phyloP scores from a whole-genome alignment of 768 basidiomycete species.

The Nidularia sp. region DNA sequence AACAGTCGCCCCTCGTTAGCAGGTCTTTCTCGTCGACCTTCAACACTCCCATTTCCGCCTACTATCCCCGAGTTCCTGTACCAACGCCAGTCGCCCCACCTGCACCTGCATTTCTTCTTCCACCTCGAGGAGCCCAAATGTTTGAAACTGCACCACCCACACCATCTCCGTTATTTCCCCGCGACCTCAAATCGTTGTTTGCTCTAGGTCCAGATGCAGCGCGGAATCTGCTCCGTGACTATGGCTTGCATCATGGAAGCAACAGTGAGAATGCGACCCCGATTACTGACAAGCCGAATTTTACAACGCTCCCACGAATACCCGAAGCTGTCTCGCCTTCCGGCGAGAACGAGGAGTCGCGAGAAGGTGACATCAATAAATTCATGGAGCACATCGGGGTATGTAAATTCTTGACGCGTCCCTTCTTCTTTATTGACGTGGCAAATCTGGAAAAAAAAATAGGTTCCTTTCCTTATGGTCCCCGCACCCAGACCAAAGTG shows the following conservation, averaged over 20 bases:
- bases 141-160: too few species aligned
- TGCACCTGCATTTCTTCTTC: too few species aligned
- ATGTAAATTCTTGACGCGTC: constrained; percentile 12
- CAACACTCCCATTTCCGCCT: constrained; percentile 13
- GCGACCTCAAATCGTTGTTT: too few species aligned
- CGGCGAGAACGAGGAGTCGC: constrained; percentile 11
- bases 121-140: too few species aligned
- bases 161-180: too few species aligned
- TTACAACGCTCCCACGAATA: too few species aligned
- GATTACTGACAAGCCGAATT: too few species aligned
- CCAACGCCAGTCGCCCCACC: constrained; percentile 3
- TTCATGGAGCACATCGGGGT: constrained; percentile 48
- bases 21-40: constrained; percentile 12
- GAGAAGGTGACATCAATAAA: constrained; percentile 35
- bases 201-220: too few species aligned
- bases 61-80: constrained; percentile 6
- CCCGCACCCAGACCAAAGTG: constrained; percentile 29
- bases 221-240: too few species aligned
- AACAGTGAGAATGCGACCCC: too few species aligned
- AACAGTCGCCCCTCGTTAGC: constrained; percentile 35
- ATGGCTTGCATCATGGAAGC: too few species aligned
- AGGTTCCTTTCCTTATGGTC: constrained; percentile 39
- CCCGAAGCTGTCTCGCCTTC: neutral
- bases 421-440: constrained; percentile 1
- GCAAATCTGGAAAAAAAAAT: neutral